phyloP scores from a whole-genome alignment of 2,329 filamentous ascomycete genomes.

The Fusarium scirpi region DNA sequence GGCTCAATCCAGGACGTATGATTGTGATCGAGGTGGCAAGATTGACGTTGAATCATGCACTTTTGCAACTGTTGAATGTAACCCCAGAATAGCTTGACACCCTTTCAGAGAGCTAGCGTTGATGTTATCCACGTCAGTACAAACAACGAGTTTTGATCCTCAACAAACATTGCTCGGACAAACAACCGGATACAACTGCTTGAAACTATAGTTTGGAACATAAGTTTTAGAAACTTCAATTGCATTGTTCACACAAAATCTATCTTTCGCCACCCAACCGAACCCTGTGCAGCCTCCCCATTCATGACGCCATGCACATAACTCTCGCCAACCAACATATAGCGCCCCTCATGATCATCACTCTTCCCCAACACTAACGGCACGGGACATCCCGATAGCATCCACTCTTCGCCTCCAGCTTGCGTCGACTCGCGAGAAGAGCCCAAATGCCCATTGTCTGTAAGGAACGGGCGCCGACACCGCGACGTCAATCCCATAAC shows the following conservation, averaged over 20 bases:
- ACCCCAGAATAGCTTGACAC: not conserved
- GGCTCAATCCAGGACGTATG: not conserved
- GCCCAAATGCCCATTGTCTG: not conserved
- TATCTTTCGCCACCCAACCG: not conserved
- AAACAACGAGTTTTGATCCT: too few relatives aligned
- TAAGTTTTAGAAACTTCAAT: too few relatives aligned
- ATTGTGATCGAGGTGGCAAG: not conserved
- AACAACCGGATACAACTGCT: too few relatives aligned
- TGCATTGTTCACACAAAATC: not conserved
- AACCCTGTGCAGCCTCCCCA: not conserved
- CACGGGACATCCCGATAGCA: not conserved
- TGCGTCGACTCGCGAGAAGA: not conserved
- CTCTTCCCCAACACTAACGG: not conserved
- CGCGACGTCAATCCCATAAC: not conserved
- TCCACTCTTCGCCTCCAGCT: not conserved
- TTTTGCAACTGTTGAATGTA: not conserved
- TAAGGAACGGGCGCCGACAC: not conserved
- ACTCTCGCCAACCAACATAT: not conserved
- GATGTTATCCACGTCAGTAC: fast-evolving
- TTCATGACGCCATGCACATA: constrained; percentile 1
- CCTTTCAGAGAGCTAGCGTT: fast-evolving
- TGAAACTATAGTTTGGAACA: too few relatives aligned
- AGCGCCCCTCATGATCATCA: not conserved
- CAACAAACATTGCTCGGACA: too few relatives aligned
- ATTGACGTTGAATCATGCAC: too few relatives aligned